Evolutionary conservation across 106 monocot species (phyloP), one percentile per base, ranked within the genome.

Genomic region (Dendrobium nobile): DNA sequence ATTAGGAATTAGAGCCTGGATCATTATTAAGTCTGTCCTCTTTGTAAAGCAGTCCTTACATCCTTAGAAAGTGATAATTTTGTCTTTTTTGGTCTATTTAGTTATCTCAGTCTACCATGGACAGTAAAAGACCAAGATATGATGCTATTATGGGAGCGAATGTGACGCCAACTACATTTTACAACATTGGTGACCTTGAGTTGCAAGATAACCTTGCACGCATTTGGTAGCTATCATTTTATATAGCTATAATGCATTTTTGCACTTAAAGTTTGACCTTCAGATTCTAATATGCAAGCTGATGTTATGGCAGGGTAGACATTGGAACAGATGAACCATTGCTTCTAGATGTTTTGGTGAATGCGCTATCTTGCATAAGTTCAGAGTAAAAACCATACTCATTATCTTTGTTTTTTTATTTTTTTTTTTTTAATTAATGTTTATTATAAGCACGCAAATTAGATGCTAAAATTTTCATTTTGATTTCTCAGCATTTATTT

Each of bases 131-230:
- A 78, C 97, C 94, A 86, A 90, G 64, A 40, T 97, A 97, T 92
- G 97, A 97, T 91, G 82, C 92, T 67, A 88, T 94, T 80, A 67
- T 92, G 86, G 97, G 97, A 82, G 94, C 94, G 73, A 97, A 97
- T 84, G 81, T 85, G 19, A 94, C 90, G 1, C 92, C 92, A 79
- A 91, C 92, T 47, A 92, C 97, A 3, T 97, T 97, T 83, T 94
- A 92, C 65, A 97, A 97, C 82, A 97, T 92, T 78, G 94, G 97
- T 18, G 92, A 97, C 81, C 84, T 97, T 77, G 97, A 94, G 82
- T 75, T 97, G 82, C 97, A 97, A 84, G 97, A 97, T 72, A 94
- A 97, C 81, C 47, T 97, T 80, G 97, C 92, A 68, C 86, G 97
- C 6, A 79, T 97, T 85, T 97, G 94, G 97, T 97, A 82, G 37